phyloP scores from a whole-genome alignment of 2,329 filamentous ascomycete genomes.

The Hymenoscyphus infarciens region DNA sequence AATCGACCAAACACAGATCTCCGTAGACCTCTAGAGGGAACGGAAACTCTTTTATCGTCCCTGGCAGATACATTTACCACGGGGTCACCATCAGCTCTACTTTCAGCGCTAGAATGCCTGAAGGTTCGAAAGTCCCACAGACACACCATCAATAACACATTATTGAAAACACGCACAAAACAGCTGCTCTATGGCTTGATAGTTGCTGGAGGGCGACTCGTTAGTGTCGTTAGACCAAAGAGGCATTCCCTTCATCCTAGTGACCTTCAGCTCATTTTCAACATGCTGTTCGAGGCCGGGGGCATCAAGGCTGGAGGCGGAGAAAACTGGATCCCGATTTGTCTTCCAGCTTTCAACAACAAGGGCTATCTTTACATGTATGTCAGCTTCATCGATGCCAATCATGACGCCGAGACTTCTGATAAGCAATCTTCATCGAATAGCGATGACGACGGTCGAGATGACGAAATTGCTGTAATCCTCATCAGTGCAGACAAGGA shows the following conservation, averaged over 20 bases:
- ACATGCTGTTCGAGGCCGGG: slow-evolving; percentile 97
- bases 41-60: slow-evolving; percentile 84
- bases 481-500: slow-evolving; percentile 92
- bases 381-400: slow-evolving; percentile 82
- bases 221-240: slow-evolving; percentile 91
- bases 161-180: slow-evolving; percentile 73
- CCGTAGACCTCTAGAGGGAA: slow-evolving; percentile 83
- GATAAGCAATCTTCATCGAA: slow-evolving; percentile 58
- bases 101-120: slow-evolving; percentile 91
- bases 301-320: slow-evolving; percentile 88
- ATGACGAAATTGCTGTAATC: slow-evolving; percentile 83
- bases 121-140: slow-evolving; percentile 85
- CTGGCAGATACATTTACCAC: slow-evolving; percentile 91
- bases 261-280: slow-evolving; percentile 94
- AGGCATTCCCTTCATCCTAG: slow-evolving; percentile 94
- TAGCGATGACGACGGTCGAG: slow-evolving; percentile 62
- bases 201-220: slow-evolving; percentile 85
- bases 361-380: slow-evolving; percentile 98
- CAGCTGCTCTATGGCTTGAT: slow-evolving; percentile 89
- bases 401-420: slow-evolving; percentile 42
- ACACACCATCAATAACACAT: slow-evolving; percentile 77
- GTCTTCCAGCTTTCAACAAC: slow-evolving; percentile 94
- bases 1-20: slow-evolving; percentile 92
- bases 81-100: slow-evolving; percentile 82
- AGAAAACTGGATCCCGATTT: slow-evolving; percentile 96